Evolutionary conservation across 192 early-diverging fungal species (phyloP).

Genomic region (Entomortierella parvispora): DNA sequence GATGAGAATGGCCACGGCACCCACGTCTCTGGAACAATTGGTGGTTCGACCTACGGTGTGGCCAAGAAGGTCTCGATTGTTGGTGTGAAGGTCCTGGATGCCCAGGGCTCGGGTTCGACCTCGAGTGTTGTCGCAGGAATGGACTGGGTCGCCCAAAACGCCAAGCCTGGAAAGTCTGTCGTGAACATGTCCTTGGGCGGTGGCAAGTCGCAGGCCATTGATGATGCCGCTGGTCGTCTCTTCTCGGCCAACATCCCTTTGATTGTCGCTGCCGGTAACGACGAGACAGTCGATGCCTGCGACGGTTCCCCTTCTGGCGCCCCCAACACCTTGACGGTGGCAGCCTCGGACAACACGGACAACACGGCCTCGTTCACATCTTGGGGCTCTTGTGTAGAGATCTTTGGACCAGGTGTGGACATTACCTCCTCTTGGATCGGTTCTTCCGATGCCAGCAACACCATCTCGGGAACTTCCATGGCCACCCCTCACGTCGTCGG

Average conservation of each 20-base stretch:
- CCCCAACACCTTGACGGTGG: slow-evolving; percentile 54
- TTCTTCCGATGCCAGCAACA: slow-evolving; percentile 12
- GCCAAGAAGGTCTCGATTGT: slow-evolving; percentile 68
- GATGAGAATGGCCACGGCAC: slow-evolving; percentile 76
- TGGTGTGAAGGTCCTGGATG: slow-evolving; percentile 65
- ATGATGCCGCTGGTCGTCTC: slow-evolving; percentile 52
- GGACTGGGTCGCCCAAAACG: slow-evolving; percentile 80
- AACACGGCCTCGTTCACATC: slow-evolving; percentile 56
- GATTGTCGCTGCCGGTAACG: slow-evolving; percentile 68
- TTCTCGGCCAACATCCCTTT: slow-evolving; percentile 60
- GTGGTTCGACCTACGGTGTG: slow-evolving; percentile 63
- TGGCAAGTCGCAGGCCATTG: slow-evolving; percentile 36
- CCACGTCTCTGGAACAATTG: slow-evolving; percentile 74
- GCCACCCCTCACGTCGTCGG: slow-evolving; percentile 64
- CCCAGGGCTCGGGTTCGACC: slow-evolving; percentile 53
- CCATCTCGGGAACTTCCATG: slow-evolving; percentile 68
- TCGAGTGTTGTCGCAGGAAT: slow-evolving; percentile 69
- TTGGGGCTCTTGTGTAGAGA: slow-evolving; percentile 62
- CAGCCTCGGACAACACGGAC: slow-evolving; percentile 45
- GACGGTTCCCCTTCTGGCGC: slow-evolving; percentile 55
- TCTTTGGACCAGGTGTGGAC: slow-evolving; percentile 66
- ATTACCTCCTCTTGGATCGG: slow-evolving; percentile 55
- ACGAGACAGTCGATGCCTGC: slow-evolving; percentile 64
- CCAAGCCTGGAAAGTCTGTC: slow-evolving; percentile 84
- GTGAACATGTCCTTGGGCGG: not conserved